Evolutionary conservation across 2,329 filamentous ascomycete species (phyloP), one percentile per base, ranked within the genome.

Genomic region (Ophiostoma sp.): DNA sequence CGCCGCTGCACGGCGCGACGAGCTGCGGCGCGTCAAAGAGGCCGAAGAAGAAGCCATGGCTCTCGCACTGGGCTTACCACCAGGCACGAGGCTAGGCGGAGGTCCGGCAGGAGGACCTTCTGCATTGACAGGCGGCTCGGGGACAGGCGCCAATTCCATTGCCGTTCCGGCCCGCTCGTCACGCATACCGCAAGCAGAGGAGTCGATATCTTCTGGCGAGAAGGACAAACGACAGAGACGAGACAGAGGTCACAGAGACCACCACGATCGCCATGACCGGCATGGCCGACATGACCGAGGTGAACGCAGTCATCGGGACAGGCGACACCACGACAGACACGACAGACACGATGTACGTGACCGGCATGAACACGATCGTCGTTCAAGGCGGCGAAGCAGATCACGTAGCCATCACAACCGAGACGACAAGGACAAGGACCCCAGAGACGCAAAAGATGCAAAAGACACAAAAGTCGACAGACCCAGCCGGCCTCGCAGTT

Each of bases 11-110:
- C 87, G 92, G 71, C 90, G 89, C 75, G 92, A 94, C 78, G 95
- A 98, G 82, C 87, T 96, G 78, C 89, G 90, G 77, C 90, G 87
- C 77, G 87, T 98, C 80, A 98, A 97, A 79, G 93, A 97, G 81
- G 93, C 92, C 0, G 96, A 99, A 79, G 93, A 97, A 80, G 95
- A 98, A 81, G 96, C 95, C 1, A 91, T 98, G 80, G 91, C 94
- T 2, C 87, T 86, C 61, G 95, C 95, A 0, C 84, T 99, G 71
- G 96, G 96, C 0, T 83, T 98, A 39, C 76, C 94, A 5, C 71
- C 72, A 8, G 75, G 75, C 4, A 73, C 73, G 71, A 93, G 0
- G 4, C n/a, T 72, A 12, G 72, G 63, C 25, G 12, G 48, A 39
- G 5, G 61, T 3, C 12, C 3, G 3, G 19, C 50, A 31, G 2